phyloP scores from a whole-genome alignment of 805 yeast genomes.

The Spathaspora hagerdaliae region DNA sequence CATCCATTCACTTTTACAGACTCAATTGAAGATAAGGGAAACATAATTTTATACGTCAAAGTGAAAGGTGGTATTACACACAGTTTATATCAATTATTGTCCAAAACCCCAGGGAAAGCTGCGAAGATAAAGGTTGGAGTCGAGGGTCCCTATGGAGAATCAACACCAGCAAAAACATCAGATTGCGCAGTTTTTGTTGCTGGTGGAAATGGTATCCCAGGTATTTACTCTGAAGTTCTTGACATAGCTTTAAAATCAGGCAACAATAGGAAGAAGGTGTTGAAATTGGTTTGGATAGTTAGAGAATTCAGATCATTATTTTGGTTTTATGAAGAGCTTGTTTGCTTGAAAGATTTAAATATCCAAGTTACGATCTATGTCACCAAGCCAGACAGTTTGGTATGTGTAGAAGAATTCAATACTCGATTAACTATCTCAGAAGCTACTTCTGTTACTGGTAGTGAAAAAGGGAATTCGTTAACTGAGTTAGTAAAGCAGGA shows the following conservation, averaged over 20 bases:
- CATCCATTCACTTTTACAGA: conserved; percentile 40
- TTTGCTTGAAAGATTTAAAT: conserved; percentile 15
- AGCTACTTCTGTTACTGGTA: conserved; percentile 10
- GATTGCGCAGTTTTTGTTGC: conserved; percentile 58
- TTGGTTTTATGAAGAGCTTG: conserved; percentile 45
- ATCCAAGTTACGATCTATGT: conserved; percentile 24
- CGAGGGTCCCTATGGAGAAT: conserved; percentile 72
- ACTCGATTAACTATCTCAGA: not conserved
- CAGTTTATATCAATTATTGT: conserved; percentile 23
- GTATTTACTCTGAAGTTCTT: conserved; percentile 39
- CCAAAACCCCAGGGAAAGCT: conserved; percentile 23
- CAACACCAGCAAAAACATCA: conserved; percentile 45
- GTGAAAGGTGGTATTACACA: conserved; percentile 36
- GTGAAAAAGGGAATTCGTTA: not conserved
- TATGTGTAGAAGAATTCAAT: not conserved
- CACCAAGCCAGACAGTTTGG: conserved; percentile 8
- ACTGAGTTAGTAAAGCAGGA: conserved; percentile 13
- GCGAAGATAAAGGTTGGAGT: conserved; percentile 28
- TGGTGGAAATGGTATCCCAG: conserved; percentile 76
- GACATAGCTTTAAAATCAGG: conserved; percentile 20
- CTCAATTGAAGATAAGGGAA: conserved; percentile 15
- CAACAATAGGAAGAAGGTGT: conserved; percentile 12
- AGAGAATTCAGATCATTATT: conserved; percentile 46
- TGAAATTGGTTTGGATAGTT: conserved; percentile 61
- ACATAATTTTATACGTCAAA: conserved; percentile 28